Evolutionary conservation across 768 basidiomycete genomes (phyloP).

Genomic region (Leccinum subtestaceum): DNA sequence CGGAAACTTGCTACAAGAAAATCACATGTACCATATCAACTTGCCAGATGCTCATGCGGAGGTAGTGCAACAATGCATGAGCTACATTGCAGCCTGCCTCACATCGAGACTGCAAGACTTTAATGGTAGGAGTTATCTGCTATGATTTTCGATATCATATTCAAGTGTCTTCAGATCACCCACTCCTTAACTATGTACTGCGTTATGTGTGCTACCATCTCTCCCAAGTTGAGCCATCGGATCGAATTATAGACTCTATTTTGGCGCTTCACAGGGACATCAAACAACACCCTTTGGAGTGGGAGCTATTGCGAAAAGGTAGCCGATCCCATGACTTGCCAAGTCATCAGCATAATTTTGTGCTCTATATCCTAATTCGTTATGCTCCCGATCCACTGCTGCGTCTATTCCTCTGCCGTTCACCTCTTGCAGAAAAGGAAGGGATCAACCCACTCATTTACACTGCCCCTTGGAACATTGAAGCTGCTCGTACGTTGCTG

Average conservation of each 20-base stretch:
- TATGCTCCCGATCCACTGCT: neutral
- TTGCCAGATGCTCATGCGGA: neutral
- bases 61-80: neutral
- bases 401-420: neutral
- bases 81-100: neutral
- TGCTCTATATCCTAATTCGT: neutral
- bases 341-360: neutral
- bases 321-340: rapidly evolving
- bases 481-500: neutral
- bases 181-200: neutral
- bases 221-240: too few relatives aligned
- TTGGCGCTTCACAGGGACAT: neutral
- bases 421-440: neutral
- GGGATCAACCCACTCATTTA: neutral
- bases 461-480: rapidly evolving
- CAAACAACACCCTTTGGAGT: neutral
- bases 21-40: neutral
- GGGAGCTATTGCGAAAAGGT: neutral
- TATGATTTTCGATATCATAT: neutral
- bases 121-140: neutral
- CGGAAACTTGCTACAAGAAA: too few relatives aligned
- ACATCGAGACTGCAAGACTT: neutral
- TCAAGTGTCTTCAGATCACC: neutral
- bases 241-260: neutral
- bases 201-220: too few relatives aligned